These are phyloP conservation scores for Backusella liffmaniae DNA, from an alignment of 192 early-diverging fungal genomes.

Conservation along the genomic window DNA sequence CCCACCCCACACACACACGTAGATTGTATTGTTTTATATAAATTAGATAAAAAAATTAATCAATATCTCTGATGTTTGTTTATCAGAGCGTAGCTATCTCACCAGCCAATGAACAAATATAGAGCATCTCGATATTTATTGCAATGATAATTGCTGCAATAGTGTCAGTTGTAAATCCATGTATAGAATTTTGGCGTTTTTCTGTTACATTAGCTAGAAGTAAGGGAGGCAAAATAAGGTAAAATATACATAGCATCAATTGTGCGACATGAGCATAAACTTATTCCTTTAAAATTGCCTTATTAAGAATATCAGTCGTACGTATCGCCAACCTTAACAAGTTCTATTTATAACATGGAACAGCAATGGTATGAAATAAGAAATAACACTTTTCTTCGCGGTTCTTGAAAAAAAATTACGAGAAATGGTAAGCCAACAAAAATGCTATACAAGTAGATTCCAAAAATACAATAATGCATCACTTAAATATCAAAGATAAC, in stretches of 20 bases:
- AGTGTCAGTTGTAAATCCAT: not conserved
- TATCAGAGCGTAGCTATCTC: not conserved
- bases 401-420: not conserved
- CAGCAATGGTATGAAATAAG: not conserved
- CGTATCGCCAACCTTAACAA: not conserved
- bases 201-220: not conserved
- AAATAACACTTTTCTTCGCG: not conserved
- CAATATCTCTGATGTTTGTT: not conserved
- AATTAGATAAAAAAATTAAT: not conserved
- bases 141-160: not conserved
- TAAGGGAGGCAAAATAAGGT: not conserved
- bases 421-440: constrained; percentile 15
- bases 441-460: constrained; percentile 13
- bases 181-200: not conserved
- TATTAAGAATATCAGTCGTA: not conserved
- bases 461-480: not conserved
- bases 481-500: not conserved
- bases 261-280: not conserved
- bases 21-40: not conserved
- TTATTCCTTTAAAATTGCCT: not conserved
- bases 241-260: not conserved
- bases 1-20: not conserved
- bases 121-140: not conserved
- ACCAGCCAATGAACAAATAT: not conserved
- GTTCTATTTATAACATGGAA: not conserved